Percentiles rank a stretch among this genome's conserved stretches.
These are phyloP conservation scores for Backusella australiensis DNA, from an alignment of 192 early-diverging fungal species.

Conservation along the genomic window DNA sequence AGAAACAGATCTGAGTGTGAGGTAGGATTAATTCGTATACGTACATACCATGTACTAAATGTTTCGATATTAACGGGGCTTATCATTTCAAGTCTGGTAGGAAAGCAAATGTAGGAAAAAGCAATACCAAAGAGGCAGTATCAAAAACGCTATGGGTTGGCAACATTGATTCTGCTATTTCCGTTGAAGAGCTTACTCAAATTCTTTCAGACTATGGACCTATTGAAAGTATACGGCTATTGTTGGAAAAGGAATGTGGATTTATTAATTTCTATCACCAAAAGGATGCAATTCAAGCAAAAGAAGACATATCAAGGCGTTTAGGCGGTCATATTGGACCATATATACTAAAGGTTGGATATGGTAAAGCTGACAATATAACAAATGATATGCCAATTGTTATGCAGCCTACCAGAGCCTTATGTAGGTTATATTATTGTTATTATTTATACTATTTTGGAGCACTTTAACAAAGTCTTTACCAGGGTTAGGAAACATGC, in stretches of 20 bases:
- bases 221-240: conserved; percentile 83
- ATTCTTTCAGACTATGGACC: conserved; percentile 86
- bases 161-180: conserved; percentile 79
- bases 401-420: conserved; percentile 59
- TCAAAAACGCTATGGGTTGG: conserved; percentile 92
- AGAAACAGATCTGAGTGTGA: neutral
- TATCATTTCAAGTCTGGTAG: neutral
- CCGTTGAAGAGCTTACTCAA: conserved; percentile 71
- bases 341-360: conserved; percentile 74
- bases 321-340: conserved; percentile 74
- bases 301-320: conserved; percentile 73
- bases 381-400: neutral
- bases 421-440: conserved; percentile 52
- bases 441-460: neutral
- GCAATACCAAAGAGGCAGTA: conserved; percentile 43
- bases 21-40: neutral
- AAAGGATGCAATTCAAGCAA: conserved; percentile 84
- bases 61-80: neutral
- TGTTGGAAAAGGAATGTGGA: conserved; percentile 93
- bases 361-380: conserved; percentile 65
- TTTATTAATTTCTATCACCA: conserved; percentile 86
- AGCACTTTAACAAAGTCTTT: neutral
- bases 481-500: conserved; percentile 94
- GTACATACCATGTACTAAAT: neutral
- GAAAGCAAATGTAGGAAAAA: neutral